These are phyloP conservation scores for Geum urbanum DNA, from an alignment of 306 rosid genomes.

Conservation along the genomic window DNA sequence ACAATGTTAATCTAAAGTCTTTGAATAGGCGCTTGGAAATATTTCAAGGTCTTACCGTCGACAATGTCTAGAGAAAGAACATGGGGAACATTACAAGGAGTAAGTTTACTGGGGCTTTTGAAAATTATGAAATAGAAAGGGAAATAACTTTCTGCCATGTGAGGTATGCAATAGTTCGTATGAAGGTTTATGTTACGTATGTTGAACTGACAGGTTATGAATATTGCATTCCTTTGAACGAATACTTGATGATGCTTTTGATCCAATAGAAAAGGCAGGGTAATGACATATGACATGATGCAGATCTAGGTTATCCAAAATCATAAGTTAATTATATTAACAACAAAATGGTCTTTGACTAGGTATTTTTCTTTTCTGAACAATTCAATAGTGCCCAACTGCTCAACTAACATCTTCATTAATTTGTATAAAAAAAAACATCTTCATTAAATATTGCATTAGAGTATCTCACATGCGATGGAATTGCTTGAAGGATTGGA, in stretches of 20 bases:
- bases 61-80: not conserved
- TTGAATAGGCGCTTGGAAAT: not conserved
- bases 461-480: not conserved
- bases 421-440: no score
- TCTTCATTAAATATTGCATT: not conserved
- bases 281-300: slow-evolving; percentile 1
- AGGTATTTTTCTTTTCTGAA: not conserved
- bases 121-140: not conserved
- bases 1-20: not conserved
- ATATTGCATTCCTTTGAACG: no score
- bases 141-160: not conserved
- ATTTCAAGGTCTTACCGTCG: not conserved
- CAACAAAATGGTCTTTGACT: no score
- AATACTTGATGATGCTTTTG: no score
- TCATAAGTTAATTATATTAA: no score
- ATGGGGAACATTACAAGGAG: not conserved
- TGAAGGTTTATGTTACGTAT: no score
- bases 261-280: no score
- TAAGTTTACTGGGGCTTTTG: not conserved
- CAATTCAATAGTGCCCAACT: not conserved
- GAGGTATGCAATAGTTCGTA: not conserved
- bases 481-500: not conserved
- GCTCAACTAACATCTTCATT: not conserved
- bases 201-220: no score
- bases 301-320: not conserved